Evolutionary conservation across 2,329 filamentous ascomycete genomes (phyloP).

Genomic region (Sporothrix inflata): DNA sequence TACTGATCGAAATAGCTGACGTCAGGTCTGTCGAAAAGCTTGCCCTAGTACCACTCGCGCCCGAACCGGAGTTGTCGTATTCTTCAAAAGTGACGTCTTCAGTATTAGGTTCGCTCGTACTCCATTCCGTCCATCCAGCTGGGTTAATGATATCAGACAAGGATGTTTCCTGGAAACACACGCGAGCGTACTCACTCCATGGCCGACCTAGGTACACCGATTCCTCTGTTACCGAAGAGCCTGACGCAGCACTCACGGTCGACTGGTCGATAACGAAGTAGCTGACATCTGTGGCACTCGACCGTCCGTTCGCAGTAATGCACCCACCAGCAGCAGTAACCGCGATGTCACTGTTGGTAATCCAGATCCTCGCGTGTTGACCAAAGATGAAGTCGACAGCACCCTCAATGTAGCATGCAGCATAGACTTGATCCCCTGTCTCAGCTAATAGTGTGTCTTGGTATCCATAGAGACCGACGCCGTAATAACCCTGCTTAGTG

Average conservation of each 20-base stretch:
- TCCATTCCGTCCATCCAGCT: not conserved
- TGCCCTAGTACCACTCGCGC: not conserved
- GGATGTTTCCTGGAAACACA: conserved; percentile 52
- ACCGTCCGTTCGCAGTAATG: not conserved
- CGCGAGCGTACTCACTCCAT: conserved; percentile 51
- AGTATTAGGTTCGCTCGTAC: not conserved
- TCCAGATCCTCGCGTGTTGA: conserved; percentile 39
- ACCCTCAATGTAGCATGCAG: conserved; percentile 45
- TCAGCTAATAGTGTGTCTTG: conserved; percentile 56
- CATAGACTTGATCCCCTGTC: conserved; percentile 52
- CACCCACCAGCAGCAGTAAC: conserved; percentile 33
- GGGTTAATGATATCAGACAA: conserved; percentile 60
- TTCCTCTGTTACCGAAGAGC: conserved; percentile 44
- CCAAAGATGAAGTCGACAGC: conserved; percentile 43
- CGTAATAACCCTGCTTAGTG: conserved; percentile 52
- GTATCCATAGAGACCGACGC: conserved; percentile 50
- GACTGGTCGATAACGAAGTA: conserved; percentile 9
- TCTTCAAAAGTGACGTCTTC: not conserved
- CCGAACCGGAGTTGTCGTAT: not conserved
- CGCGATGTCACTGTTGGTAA: conserved; percentile 35
- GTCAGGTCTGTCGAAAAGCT: not conserved
- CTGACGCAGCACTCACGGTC: not conserved
- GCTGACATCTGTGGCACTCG: not conserved
- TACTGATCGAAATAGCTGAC: not conserved
- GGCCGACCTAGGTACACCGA: conserved; percentile 61